phyloP scores from a whole-genome alignment of 768 basidiomycete species.

The Coprinopsis marcescibilis region DNA sequence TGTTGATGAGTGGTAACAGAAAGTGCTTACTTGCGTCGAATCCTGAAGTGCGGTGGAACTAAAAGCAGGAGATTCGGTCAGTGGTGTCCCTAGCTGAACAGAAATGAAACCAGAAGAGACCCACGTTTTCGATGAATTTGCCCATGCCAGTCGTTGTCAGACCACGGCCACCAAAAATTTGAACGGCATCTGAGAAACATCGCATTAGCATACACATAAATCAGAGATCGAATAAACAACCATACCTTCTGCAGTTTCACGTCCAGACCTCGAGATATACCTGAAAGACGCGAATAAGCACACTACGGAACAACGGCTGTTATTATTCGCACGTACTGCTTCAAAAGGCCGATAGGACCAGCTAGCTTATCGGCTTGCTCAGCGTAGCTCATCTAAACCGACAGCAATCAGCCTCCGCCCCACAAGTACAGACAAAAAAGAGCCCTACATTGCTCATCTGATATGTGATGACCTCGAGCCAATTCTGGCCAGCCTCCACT shows the following conservation, averaged over 20 bases:
- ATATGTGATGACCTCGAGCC: slow-evolving; percentile 85
- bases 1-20: neutral
- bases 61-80: slow-evolving; percentile 5
- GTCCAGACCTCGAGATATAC: slow-evolving; percentile 59
- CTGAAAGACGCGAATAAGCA: slow-evolving; percentile 27
- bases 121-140: slow-evolving; percentile 72
- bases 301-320: slow-evolving; percentile 1
- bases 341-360: slow-evolving; percentile 83
- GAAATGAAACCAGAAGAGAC: slow-evolving; percentile 16
- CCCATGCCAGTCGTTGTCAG: slow-evolving; percentile 88
- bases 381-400: slow-evolving; percentile 81
- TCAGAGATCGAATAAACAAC: slow-evolving; percentile 23
- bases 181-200: slow-evolving; percentile 54
- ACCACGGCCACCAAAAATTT: slow-evolving; percentile 86
- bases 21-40: slow-evolving; percentile 64
- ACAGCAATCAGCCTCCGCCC: too few species aligned
- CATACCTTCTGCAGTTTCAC: slow-evolving; percentile 65
- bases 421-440: slow-evolving; percentile 12
- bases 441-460: slow-evolving; percentile 81
- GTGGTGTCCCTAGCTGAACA: neutral
- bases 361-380: slow-evolving; percentile 84
- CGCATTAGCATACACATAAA: slow-evolving; percentile 28
- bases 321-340: slow-evolving; percentile 54
- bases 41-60: slow-evolving; percentile 80
- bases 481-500: slow-evolving; percentile 79